Evolutionary conservation across 345 rosid species (phyloP), one percentile per base, ranked within the genome.

Genomic region (Cardamine resedifolia): DNA sequence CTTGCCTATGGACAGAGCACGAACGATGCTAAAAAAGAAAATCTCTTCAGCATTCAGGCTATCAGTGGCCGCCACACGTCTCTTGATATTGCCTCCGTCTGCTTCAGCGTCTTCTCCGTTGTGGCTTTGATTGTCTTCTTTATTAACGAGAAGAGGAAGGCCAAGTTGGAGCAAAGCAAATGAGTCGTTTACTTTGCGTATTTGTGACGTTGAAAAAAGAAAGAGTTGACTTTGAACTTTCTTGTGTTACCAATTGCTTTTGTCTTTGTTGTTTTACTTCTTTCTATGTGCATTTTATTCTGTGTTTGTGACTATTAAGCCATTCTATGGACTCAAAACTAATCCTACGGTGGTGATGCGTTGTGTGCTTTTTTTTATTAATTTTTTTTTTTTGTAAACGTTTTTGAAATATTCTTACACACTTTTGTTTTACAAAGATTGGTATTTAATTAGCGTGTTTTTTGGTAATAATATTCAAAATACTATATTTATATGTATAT

Each of bases 1-100:
- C 70, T 75, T 50, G 82, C 66, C 24, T 75, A n/a, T 62, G 83
- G 86, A 55, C 83, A 80, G 19, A 78, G 70, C 69, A 78, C 75
- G 9, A 18, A 80, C 44, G 75, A 18, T 2, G 26, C 39, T 7
- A 77, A 80, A 61, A 23, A 5, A 4, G 11, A 6, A 9, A 66
- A 57, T 58, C 65, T 76, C 33, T 79, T 77, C 72, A 70, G 57
- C 28, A 77, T 82, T 56, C 72, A 73, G 4, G 79, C 75, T 11
- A 74, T 79, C 58, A 73, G 58, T 56, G 85, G 83, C 15, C 81
- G 66, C 26, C 79, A 82, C 43, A 1, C 15, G 74, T 76, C 81
- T 6, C 56, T 79, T 18, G 85, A 82, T 23, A 73, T 79, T 68
- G 77, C 77, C 0, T 79, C 81, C 10, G 6, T 50, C 30, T 79